Percentiles rank a stretch among this genome's conserved stretches.
Conservation (phyloP, 2,329 filamentous ascomycete species). For the Samsoniella hepiali region DNA sequence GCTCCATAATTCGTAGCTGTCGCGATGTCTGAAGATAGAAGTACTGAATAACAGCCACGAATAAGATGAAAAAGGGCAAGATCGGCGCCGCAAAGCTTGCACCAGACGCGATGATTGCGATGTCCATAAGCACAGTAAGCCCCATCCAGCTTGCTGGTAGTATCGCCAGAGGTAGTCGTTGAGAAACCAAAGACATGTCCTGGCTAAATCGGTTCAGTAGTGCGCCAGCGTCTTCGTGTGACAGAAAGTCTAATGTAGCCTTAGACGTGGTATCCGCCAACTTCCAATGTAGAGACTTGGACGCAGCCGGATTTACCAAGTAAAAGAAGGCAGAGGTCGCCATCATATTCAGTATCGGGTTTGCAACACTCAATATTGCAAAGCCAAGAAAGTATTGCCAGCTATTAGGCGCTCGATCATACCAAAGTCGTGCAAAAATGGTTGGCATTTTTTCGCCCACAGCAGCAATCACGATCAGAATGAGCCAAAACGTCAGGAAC, state of each 20-base stretch:
- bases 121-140: slow-evolving; percentile 16
- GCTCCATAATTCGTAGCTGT: slow-evolving; percentile 51
- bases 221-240: slow-evolving; percentile 37
- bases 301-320: not conserved
- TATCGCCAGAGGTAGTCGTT: slow-evolving; percentile 30
- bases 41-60: slow-evolving; percentile 22
- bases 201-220: slow-evolving; percentile 38
- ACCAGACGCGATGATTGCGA: slow-evolving; percentile 33
- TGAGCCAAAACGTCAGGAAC: not conserved
- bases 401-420: not conserved
- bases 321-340: slow-evolving; percentile 1
- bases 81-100: slow-evolving; percentile 42
- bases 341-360: not conserved
- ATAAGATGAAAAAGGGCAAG: slow-evolving; percentile 34
- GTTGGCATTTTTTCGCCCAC: not conserved
- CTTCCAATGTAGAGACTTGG: not conserved
- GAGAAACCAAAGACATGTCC: slow-evolving; percentile 36
- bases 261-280: slow-evolving; percentile 22
- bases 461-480: not conserved
- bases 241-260: slow-evolving; percentile 41
- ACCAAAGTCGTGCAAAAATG: slow-evolving; percentile 14
- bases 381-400: not conserved
- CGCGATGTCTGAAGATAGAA: slow-evolving; percentile 47
- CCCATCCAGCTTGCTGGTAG: slow-evolving; percentile 29
- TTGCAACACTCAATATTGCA: not conserved